Conservation (phyloP, 257 asterid species). For the Salvia hispanica region DNA sequence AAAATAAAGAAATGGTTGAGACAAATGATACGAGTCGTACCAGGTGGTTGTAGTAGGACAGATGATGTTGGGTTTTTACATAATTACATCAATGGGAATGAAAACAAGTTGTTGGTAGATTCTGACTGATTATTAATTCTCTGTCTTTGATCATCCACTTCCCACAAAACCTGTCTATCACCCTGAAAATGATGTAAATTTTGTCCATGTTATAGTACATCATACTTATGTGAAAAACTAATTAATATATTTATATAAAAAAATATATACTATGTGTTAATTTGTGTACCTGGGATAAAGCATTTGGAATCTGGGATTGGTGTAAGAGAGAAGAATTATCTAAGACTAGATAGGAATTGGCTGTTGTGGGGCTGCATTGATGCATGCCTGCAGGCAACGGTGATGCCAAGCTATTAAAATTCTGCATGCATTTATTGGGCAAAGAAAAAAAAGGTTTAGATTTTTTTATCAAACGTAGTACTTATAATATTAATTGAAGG, state of each 20-base stretch:
- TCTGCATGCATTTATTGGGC: conserved; percentile 44
- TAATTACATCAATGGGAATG: conserved; percentile 55
- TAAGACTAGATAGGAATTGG: conserved; percentile 41
- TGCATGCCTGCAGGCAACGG: conserved; percentile 38
- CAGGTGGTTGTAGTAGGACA: conserved; percentile 43
- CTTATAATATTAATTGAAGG: not conserved
- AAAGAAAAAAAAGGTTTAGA: not conserved
- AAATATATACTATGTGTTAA: not conserved
- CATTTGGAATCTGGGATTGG: conserved; percentile 42
- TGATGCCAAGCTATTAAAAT: conserved; percentile 44
- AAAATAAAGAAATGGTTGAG: not conserved
- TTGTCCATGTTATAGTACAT: conserved; percentile 22
- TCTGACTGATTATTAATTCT: conserved; percentile 50
- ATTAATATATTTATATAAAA: not conserved
- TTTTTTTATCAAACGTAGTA: too few relatives aligned
- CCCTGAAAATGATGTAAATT: conserved; percentile 52
- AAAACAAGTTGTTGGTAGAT: conserved; percentile 53
- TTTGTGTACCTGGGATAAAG: conserved; percentile 34
- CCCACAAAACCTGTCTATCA: conserved; percentile 63
- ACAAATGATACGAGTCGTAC: conserved; percentile 44
- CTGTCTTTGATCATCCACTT: conserved; percentile 65
- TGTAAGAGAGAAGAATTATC: conserved; percentile 48
- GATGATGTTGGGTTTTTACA: conserved; percentile 28
- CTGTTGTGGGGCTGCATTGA: conserved; percentile 41
- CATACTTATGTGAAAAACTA: not conserved